Base-by-base conservation (phyloP, 345 rosid species). In the Citrus maxima region DNA sequence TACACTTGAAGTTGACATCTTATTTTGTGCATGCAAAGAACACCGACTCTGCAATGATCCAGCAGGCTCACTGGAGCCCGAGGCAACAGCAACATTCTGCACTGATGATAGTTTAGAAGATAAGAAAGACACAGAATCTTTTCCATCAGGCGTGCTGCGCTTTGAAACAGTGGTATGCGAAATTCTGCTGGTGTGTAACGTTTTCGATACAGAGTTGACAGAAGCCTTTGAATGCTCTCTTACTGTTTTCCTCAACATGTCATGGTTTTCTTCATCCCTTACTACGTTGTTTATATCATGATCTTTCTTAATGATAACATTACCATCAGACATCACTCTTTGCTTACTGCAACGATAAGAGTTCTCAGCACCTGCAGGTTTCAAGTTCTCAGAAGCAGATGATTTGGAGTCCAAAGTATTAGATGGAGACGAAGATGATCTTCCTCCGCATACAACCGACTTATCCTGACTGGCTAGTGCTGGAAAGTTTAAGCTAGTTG, bases 111-210 rank as follows among this genome's bases (percentile, higher is more conserved):
- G 22, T 54, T 16, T 54, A 54, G 58, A 54, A 54, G 58, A 54
- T 18, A 6, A 54, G 22, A 84, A 40, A 79, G 80, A 74, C 55
- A 77, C 77, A 80, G 76, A 82, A 84, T 88, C 98, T 85, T 88
- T 93, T 55, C 88, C 74, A 75, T 90, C 91, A 8, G 85, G 71
- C 54, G 67, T 76, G 22, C 82, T 79, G 81, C 88, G 85, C 85
- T 86, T 91, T 72, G 88, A 83, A 81, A 70, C 82, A 74, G 90
- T 85, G 70, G 93, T 19, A 82, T 87, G 88, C 58, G 89, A 86
- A 73, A 74, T 79, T 84, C 93, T 91, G 88, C 85, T 86, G 10
- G 90, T 84, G 70, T 86, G 89, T 25, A 84, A 72, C 2, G 60
- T 76, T 86, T 87, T 93, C 14, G 85, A 79, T 74, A 85, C 60